Evolutionary conservation across 768 basidiomycete species (phyloP).

Genomic region (Lentinula sp.): DNA sequence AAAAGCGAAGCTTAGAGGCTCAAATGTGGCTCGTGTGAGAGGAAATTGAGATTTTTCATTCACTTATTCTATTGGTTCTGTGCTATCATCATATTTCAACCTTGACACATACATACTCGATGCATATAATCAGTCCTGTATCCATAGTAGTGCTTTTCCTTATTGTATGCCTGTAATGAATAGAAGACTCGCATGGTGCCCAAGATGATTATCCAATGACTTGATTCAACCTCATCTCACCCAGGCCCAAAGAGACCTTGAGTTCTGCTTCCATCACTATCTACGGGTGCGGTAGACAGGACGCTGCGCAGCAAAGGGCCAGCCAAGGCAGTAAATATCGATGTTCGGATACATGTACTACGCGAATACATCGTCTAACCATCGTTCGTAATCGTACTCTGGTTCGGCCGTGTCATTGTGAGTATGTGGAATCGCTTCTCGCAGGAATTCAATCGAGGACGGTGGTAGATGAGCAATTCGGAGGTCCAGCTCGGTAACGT

Average conservation of each 20-base stretch:
- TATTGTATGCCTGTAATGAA: neutral
- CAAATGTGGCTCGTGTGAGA: neutral
- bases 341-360: slow-evolving; percentile 18
- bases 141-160: neutral
- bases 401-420: slow-evolving; percentile 50
- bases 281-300: too few relatives aligned
- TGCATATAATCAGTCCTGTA: neutral
- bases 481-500: slow-evolving; percentile 91
- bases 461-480: slow-evolving; percentile 75
- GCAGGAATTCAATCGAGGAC: slow-evolving; percentile 73
- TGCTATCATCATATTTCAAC: neutral
- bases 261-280: too few relatives aligned
- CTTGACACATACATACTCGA: neutral
- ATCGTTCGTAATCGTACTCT: slow-evolving; percentile 77
- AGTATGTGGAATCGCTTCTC: slow-evolving; percentile 68
- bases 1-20: neutral
- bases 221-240: too few relatives aligned
- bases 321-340: neutral
- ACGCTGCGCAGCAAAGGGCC: neutral
- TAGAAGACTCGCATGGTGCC: neutral
- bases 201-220: neutral
- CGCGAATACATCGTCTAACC: slow-evolving; percentile 75
- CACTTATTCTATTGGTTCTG: neutral
- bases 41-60: neutral
- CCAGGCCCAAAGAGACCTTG: too few relatives aligned